phyloP scores from a whole-genome alignment of 768 basidiomycete genomes.

The Amylocystis lapponica region DNA sequence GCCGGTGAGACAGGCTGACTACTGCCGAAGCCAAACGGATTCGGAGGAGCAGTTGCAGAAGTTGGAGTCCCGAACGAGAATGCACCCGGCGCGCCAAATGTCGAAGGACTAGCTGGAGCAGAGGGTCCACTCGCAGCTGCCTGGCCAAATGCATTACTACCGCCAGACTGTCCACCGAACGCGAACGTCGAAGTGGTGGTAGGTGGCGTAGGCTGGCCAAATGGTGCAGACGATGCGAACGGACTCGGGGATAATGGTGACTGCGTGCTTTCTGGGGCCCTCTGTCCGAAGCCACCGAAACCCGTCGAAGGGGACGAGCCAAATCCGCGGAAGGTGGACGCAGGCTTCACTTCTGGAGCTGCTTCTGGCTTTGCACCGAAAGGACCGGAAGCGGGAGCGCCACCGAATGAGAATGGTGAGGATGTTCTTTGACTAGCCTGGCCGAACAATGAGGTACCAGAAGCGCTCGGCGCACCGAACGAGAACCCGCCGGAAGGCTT shows the following conservation, averaged over 20 bases:
- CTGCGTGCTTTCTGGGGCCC: conserved; percentile 14
- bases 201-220: conserved; percentile 32
- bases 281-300: conserved; percentile 45
- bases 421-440: conserved; percentile 17
- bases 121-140: conserved; percentile 15
- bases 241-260: conserved; percentile 13
- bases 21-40: conserved; percentile 25
- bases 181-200: conserved; percentile 15
- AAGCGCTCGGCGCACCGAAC: conserved; percentile 34
- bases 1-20: conserved; percentile 29
- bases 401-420: conserved; percentile 14
- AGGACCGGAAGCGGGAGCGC: conserved; percentile 30
- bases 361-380: conserved; percentile 40
- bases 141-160: conserved; percentile 18
- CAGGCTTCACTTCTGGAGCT: conserved; percentile 39
- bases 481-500: conserved; percentile 28
- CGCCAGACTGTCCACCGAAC: conserved; percentile 18
- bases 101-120: conserved; percentile 20
- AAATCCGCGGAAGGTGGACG: conserved; percentile 37
- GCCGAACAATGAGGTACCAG: conserved; percentile 32
- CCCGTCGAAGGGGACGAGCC: conserved; percentile 36
- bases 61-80: conserved; percentile 25
- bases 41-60: conserved; percentile 24
- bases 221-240: conserved; percentile 37
- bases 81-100: conserved; percentile 21